Evolutionary conservation across 2,329 filamentous ascomycete species (phyloP), one percentile per base, ranked within the genome.

Genomic region (Cyclaneusma minus): DNA sequence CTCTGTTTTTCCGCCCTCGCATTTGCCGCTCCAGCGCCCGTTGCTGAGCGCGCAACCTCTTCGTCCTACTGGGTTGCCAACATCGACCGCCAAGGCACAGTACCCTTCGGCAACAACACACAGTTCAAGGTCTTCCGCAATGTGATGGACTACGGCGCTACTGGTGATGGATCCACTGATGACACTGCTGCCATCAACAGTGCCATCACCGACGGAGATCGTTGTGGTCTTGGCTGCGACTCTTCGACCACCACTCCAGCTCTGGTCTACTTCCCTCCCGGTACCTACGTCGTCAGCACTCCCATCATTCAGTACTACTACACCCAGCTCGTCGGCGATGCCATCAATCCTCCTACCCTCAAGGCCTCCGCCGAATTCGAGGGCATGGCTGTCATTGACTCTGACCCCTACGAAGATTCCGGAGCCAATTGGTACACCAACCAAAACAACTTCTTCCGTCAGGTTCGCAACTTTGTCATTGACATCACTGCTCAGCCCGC

Each of bases 251-350:
- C 68, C n/a, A 70, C 72, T 2, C 87, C 87, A 1, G 87, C 82
- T 14, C 58, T 95, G 9, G 71, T 95, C 28, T 95, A 92, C 60
- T 92, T 95, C 59, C 85, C 84, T 20, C 62, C 81, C 7, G 85
- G 87, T 37, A 91, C 73, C 30, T 95, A 94, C 46, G 45, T 79
- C 11, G 74, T 95, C 40, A 82, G 72, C 47, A 65, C 61, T 43
- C 81, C 87, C 13, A 69, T 95, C 38, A 55, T 84, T 27, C 77
- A 84, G 49, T 77, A 76, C 52, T 95, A 95, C 62, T 93, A 93
- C 59, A 92, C 85, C 7, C 84, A 94, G 50, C 69, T 95, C 34
- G 62, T 94, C 18, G 87, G 87, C 30, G 84, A 95, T 56, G 72
- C 76, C 25, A 46, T 68, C 41, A 60, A 66, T 35, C 52, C 75